phyloP scores from a whole-genome alignment of 2,329 filamentous ascomycete species.

The Zymoseptoria tritici region DNA sequence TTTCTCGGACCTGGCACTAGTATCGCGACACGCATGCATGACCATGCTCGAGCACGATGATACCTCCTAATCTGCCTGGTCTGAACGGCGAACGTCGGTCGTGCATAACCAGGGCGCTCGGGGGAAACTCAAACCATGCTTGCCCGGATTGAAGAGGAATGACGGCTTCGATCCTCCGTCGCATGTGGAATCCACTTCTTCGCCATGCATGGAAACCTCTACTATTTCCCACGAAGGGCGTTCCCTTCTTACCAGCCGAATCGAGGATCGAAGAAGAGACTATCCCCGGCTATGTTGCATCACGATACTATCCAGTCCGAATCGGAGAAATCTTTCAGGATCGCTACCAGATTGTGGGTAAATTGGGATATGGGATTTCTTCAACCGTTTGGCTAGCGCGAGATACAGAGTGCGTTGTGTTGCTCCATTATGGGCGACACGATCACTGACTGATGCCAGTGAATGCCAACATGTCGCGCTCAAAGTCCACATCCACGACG shows the following conservation, averaged over 20 bases:
- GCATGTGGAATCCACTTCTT: background rate
- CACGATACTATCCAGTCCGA: conserved; percentile 27
- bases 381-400: conserved; percentile 19
- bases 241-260: background rate
- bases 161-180: background rate
- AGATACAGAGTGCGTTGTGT: no score
- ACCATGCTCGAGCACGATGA: background rate
- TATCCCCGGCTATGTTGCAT: conserved; percentile 7
- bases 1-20: background rate
- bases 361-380: conserved; percentile 16
- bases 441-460: background rate
- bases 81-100: no score
- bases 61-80: no score
- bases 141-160: no score
- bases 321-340: conserved; percentile 26
- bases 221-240: conserved; percentile 1
- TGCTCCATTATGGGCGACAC: no score
- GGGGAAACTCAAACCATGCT: no score
- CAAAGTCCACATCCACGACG: conserved; percentile 5
- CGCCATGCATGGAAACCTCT: conserved; percentile 6
- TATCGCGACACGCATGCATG: background rate
- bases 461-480: conserved; percentile 8
- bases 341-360: conserved; percentile 18
- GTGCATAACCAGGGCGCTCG: no score
- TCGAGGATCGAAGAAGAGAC: conserved; percentile 12